Evolutionary conservation across 2,329 filamentous ascomycete genomes (phyloP).

Genomic region (Talaromyces rugulosus): DNA sequence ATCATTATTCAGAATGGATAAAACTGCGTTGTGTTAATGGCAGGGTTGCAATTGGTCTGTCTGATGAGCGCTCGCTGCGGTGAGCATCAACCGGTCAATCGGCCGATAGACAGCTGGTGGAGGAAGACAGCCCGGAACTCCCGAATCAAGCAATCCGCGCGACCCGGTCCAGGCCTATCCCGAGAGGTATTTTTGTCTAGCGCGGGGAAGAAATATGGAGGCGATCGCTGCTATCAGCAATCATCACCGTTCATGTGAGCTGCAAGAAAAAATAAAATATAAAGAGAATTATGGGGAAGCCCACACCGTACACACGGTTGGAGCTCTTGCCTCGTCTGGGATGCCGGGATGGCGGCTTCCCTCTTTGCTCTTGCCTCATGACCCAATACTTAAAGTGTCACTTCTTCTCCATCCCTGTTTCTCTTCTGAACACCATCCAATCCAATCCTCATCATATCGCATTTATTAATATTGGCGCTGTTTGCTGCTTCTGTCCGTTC

Average conservation of each 20-base stretch:
- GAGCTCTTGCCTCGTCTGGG: slow-evolving; percentile 4
- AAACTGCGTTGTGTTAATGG: too few relatives aligned
- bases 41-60: too few relatives aligned
- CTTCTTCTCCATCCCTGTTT: neutral
- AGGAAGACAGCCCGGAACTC: neutral
- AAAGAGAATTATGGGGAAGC: slow-evolving; percentile 12
- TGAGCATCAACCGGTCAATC: neutral
- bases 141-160: neutral
- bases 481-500: neutral
- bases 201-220: neutral
- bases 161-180: neutral
- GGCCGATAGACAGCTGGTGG: neutral
- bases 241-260: slow-evolving; percentile 24
- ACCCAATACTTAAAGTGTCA: neutral
- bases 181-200: neutral
- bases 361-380: neutral
- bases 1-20: too few relatives aligned
- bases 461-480: neutral
- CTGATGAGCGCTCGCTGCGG: neutral
- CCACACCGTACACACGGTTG: neutral
- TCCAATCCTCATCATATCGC: neutral
- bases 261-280: slow-evolving; percentile 18
- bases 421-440: neutral
- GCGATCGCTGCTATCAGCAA: neutral
- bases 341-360: neutral